Evolutionary conservation across 768 basidiomycete genomes (phyloP).

Genomic region (Cyathus striatus): DNA sequence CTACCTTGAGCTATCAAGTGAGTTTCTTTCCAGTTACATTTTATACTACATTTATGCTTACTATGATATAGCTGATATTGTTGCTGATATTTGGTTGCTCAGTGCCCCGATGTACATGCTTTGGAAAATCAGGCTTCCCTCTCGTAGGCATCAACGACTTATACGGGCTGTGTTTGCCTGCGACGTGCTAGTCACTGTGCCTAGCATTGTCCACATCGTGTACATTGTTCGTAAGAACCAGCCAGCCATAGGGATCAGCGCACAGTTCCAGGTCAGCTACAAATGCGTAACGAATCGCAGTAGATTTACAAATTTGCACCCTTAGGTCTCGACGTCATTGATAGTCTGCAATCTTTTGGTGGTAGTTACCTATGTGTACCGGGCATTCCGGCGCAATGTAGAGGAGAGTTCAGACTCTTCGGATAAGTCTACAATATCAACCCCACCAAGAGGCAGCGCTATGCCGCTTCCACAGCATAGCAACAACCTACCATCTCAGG

Average conservation of each 20-base stretch:
- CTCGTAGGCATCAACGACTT: not conserved
- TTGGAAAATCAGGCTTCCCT: not conserved
- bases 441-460: too few relatives aligned
- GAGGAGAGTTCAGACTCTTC: not conserved
- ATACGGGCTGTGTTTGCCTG: not conserved
- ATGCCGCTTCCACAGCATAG: too few relatives aligned
- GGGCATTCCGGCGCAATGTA: not conserved
- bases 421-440: too few relatives aligned
- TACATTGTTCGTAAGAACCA: not conserved
- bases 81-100: not conserved
- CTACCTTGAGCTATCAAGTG: conserved; percentile 2
- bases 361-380: not conserved
- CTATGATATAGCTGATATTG: not conserved
- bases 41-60: too few relatives aligned
- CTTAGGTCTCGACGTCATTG: not conserved
- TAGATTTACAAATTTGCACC: too few relatives aligned
- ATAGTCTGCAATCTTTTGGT: not conserved
- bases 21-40: too few relatives aligned
- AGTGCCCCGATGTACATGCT: not conserved
- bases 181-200: not conserved
- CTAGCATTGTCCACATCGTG: not conserved
- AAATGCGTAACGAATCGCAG: too few relatives aligned
- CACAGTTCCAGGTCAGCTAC: not conserved
- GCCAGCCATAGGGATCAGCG: not conserved
- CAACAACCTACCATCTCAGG: too few relatives aligned